These are phyloP conservation scores for Phytomonas sp. DNA, from an alignment of 208 protist genomes.

Conservation along the genomic window DNA sequence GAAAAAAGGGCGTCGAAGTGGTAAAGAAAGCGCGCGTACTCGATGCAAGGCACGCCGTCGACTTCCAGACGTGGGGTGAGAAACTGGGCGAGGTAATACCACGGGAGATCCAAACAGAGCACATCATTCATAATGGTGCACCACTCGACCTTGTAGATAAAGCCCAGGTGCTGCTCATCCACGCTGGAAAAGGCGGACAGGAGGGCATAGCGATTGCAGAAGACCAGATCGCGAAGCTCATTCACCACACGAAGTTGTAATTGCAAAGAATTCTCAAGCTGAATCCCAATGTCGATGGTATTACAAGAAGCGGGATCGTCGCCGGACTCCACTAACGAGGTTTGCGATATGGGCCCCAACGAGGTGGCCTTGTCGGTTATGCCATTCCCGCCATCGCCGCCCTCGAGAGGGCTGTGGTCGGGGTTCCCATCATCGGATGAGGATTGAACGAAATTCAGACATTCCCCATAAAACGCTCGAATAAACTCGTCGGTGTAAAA, in stretches of 20 bases:
- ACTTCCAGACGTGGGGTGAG: conserved; percentile 39
- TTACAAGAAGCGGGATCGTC: too few species aligned
- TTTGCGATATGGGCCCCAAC: too few species aligned
- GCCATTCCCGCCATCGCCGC: too few species aligned
- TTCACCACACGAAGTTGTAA: conserved; percentile 43
- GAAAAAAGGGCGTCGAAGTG: conserved; percentile 54
- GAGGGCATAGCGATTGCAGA: conserved; percentile 61
- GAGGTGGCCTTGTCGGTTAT: too few species aligned
- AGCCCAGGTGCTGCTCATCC: conserved; percentile 55
- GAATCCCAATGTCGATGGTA: conserved; percentile 4
- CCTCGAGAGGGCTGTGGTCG: too few species aligned
- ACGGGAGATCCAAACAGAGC: conserved; percentile 67
- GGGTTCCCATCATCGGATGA: too few species aligned
- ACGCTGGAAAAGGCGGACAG: conserved; percentile 62
- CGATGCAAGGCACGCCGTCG: conserved; percentile 55
- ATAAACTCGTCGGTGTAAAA: too few species aligned
- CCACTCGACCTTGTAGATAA: conserved; percentile 84
- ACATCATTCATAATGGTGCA: conserved; percentile 60
- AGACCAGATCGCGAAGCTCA: conserved; percentile 62
- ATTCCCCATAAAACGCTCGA: too few species aligned
- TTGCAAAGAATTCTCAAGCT: conserved; percentile 22
- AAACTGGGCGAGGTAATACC: conserved; percentile 80
- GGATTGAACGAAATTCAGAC: too few species aligned
- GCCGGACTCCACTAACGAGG: too few species aligned
- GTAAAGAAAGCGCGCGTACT: conserved; percentile 69